These are phyloP conservation scores for Xylariaceae sp. DNA, from an alignment of 2,329 filamentous ascomycete species.

Conservation along the genomic window DNA sequence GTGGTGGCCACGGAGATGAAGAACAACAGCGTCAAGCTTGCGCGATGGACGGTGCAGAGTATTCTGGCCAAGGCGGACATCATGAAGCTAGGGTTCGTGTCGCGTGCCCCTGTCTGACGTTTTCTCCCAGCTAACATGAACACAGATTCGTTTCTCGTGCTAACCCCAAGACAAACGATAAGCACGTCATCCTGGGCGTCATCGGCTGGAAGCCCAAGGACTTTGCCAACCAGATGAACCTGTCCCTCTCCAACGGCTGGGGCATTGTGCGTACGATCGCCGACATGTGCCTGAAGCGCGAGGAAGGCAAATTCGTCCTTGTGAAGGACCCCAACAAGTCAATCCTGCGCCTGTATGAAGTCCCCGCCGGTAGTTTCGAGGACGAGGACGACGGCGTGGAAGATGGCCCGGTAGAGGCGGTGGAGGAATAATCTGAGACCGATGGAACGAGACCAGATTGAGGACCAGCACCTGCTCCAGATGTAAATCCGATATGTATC, in stretches of 20 bases:
- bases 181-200: slow-evolving; percentile 91
- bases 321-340: slow-evolving; percentile 95
- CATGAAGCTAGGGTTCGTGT: slow-evolving; percentile 89
- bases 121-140: slow-evolving; percentile 7
- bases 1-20: slow-evolving; percentile 99
- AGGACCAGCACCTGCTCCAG: too few species aligned
- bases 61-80: slow-evolving; percentile 95
- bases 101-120: neutral
- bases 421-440: neutral
- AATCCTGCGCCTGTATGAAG: slow-evolving; percentile 85
- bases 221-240: slow-evolving; percentile 95
- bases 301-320: slow-evolving; percentile 74
- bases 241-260: slow-evolving; percentile 96
- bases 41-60: slow-evolving; percentile 93
- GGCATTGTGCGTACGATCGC: slow-evolving; percentile 97
- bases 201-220: slow-evolving; percentile 97
- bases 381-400: slow-evolving; percentile 72
- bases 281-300: slow-evolving; percentile 78
- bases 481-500: too few species aligned
- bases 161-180: slow-evolving; percentile 86
- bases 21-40: slow-evolving; percentile 99
- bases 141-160: slow-evolving; percentile 84
- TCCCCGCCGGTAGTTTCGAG: slow-evolving; percentile 81
- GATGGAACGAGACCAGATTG: too few species aligned
- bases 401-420: slow-evolving; percentile 42